Evolutionary conservation across 495 filamentous ascomycete species (phyloP).

Genomic region (Xylaria nigripes): DNA sequence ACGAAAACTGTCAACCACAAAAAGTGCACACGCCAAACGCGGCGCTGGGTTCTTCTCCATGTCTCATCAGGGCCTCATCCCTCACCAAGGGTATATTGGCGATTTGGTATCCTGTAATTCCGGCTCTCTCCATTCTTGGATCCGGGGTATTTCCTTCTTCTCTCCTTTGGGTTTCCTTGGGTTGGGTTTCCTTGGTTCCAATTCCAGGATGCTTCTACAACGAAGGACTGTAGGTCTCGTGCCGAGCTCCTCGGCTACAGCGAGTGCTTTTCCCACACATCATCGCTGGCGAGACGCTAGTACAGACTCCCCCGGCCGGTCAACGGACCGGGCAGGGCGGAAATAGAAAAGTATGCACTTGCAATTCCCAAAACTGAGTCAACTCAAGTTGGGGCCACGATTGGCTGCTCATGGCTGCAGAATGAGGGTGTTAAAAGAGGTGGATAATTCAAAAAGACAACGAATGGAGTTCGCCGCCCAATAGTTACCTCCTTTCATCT

Average conservation of each 20-base stretch:
- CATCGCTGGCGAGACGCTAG: slow-evolving; percentile 16
- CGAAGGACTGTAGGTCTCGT: slow-evolving; percentile 7
- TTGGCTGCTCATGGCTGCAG: slow-evolving; percentile 5
- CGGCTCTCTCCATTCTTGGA: neutral
- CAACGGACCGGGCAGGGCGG: slow-evolving; percentile 18
- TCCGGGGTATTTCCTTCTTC: neutral
- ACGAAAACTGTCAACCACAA: slow-evolving; percentile 5
- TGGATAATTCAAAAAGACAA: neutral
- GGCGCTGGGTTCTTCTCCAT: slow-evolving; percentile 12
- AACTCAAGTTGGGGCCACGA: slow-evolving; percentile 10
- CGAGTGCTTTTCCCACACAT: slow-evolving; percentile 11
- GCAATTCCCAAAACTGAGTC: slow-evolving; percentile 16
- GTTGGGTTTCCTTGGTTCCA: neutral
- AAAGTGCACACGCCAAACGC: neutral
- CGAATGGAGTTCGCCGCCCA: neutral
- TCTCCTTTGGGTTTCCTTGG: neutral
- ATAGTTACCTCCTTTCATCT: slow-evolving; percentile 18
- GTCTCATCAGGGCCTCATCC: neutral
- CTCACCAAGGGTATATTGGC: neutral
- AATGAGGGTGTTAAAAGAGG: neutral
- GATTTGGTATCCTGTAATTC: neutral
- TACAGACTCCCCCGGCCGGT: slow-evolving; percentile 12
- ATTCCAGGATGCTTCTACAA: slow-evolving; percentile 2
- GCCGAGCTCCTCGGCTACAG: slow-evolving; percentile 20
- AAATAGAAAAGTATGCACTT: slow-evolving; percentile 24